A percentile compares a stretch with the other conserved stretches of the same genome.
These are phyloP conservation scores for Paramecium bursaria DNA, from an alignment of 73 alveolate species.

Conservation along the genomic window DNA sequence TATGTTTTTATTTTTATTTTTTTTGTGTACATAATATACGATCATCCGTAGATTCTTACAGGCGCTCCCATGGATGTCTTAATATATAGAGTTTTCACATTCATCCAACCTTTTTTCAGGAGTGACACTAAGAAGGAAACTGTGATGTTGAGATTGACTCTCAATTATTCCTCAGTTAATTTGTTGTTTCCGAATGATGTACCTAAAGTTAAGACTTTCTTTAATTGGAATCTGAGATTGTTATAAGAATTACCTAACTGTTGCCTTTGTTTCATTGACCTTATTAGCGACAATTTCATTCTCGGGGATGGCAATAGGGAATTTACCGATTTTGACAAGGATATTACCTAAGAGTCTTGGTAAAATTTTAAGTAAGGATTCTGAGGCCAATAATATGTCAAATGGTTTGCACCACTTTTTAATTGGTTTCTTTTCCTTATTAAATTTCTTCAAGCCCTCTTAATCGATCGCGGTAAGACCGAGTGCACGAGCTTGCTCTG, in stretches of 20 bases:
- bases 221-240: constrained; percentile 93
- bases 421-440: constrained; percentile 96
- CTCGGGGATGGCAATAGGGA: constrained; percentile 97
- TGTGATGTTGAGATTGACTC: constrained; percentile 93
- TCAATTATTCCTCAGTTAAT: constrained; percentile 93
- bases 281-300: constrained; percentile 88
- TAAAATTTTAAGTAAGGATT: constrained; percentile 93
- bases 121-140: constrained; percentile 96
- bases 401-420: constrained; percentile 98
- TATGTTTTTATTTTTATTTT: too few species aligned
- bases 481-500: constrained; percentile 93
- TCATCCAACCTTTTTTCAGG: constrained; percentile 98
- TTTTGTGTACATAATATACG: not conserved
- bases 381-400: constrained; percentile 95
- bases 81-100: constrained; percentile 93
- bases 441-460: constrained; percentile 95
- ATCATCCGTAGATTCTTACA: constrained; percentile 85
- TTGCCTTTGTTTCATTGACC: constrained; percentile 94
- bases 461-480: constrained; percentile 90
- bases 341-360: constrained; percentile 98
- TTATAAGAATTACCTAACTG: constrained; percentile 73
- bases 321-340: constrained; percentile 94
- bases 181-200: constrained; percentile 96
- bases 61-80: constrained; percentile 99
- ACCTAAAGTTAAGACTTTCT: constrained; percentile 95